phyloP scores from a whole-genome alignment of 164 flowering plant species.

The Magnolia changhungtana region DNA sequence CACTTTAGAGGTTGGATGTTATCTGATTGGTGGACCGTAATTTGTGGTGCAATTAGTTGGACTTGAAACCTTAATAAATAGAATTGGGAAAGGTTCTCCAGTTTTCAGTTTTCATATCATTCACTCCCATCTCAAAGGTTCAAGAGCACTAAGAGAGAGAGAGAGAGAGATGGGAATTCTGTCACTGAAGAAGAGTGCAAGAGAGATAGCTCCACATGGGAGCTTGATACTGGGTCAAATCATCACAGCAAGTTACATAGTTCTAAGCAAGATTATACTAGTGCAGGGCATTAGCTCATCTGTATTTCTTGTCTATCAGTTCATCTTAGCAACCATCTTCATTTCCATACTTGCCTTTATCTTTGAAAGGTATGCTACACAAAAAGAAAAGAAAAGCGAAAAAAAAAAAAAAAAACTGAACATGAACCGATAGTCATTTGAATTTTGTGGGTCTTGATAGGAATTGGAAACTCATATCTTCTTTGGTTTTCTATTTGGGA shows the following conservation, averaged over 20 bases:
- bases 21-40: neutral
- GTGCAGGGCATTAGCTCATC: slow-evolving; percentile 8
- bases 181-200: neutral
- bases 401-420: too few relatives aligned
- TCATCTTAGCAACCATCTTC: slow-evolving; percentile 8
- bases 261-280: slow-evolving; percentile 5
- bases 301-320: slow-evolving; percentile 8
- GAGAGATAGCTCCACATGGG: neutral
- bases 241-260: slow-evolving; percentile 7
- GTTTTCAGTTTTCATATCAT: too few relatives aligned
- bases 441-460: neutral
- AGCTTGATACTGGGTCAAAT: neutral
- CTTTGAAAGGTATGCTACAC: slow-evolving; percentile 1
- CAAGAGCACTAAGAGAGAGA: neutral
- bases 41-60: too few relatives aligned
- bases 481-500: neutral
- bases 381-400: too few relatives aligned
- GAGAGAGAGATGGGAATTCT: neutral
- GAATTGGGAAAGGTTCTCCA: too few relatives aligned
- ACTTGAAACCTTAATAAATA: too few relatives aligned
- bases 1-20: neutral
- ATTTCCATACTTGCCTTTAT: slow-evolving; percentile 1
- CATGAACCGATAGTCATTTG: neutral
- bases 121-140: too few relatives aligned
- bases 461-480: neutral